Base-by-base conservation (phyloP, 768 basidiomycete species). In the Punctularia strigosozonata region DNA sequence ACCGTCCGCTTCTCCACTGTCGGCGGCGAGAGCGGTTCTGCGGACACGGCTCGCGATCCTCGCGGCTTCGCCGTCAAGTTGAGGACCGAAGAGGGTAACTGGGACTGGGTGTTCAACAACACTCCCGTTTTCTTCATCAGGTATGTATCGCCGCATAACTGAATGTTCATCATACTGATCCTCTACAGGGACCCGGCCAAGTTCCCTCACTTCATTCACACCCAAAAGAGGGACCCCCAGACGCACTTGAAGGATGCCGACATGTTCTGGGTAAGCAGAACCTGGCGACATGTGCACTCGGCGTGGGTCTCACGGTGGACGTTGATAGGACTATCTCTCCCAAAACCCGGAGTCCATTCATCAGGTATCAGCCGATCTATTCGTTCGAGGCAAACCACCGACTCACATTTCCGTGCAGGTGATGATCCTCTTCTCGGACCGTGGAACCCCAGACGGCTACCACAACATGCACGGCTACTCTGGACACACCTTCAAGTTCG, bases 1-100 rank as follows among this genome's bases (percentile, higher is more conserved):
- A 92, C 88, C 39, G 74, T 77, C 28, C 80, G 94, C 33, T 97
- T 95, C 75, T 90, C 87, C 32, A 98, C 94, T 12, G 94, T 97
- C 38, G 80, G 80, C 46, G 92, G 92, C 38, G 85, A 88, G 48
- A 65, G 69, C 25, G 92, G 92, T 13, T 87, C 84, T 36, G 79
- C 91, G 14, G 92, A 97, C 50, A 84, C 77, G n/a, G 84, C 85
- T 41, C 81, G 91, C 44, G 91, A 97, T 50, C 88, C 89, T 19
- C 80, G 89, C 64, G 94, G 94, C 2, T 97, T 95, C 53, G 83
- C 94, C 4, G 55, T 84, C 61, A 84, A 92, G 63, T 69, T 97
- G 46, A 84, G 76, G 58, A 90, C 94, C 0, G 77, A 87, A 3
- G 75, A 95, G 57, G 94, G 94, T 15, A 92, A 87, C 67, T 75